Conservation (phyloP, 2,329 filamentous ascomycete species). For the Rutstroemia sp. region DNA sequence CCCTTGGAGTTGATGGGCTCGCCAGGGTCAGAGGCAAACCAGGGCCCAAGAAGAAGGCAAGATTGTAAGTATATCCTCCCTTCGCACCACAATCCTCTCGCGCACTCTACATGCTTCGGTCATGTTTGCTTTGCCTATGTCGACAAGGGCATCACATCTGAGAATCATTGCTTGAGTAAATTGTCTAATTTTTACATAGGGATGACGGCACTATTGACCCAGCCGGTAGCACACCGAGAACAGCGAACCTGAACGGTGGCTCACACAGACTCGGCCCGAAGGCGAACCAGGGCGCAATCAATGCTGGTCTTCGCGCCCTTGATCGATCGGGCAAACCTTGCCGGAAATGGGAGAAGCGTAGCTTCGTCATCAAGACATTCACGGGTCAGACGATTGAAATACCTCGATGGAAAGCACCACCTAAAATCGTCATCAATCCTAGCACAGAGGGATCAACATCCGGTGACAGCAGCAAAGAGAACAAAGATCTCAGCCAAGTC, state of each 20-base stretch:
- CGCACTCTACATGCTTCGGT: neutral
- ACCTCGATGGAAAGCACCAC: constrained; percentile 71
- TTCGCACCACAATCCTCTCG: neutral
- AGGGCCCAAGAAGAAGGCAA: constrained; percentile 92
- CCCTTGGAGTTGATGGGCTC: constrained; percentile 46
- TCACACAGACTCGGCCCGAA: constrained; percentile 86
- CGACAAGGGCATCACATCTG: neutral
- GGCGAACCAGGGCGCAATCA: constrained; percentile 95
- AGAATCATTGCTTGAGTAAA: constrained; percentile 5
- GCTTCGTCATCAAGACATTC: constrained; percentile 83
- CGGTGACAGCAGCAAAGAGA: constrained; percentile 53
- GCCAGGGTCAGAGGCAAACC: constrained; percentile 79
- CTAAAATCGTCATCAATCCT: constrained; percentile 42
- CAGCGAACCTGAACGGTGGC: constrained; percentile 31
- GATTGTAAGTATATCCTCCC: constrained; percentile 60
- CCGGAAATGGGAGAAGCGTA: constrained; percentile 80
- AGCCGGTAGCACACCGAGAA: constrained; percentile 37
- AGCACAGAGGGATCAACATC: constrained; percentile 38
- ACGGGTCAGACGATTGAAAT: constrained; percentile 81
- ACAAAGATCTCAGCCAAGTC: constrained; percentile 51
- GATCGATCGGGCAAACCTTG: constrained; percentile 89
- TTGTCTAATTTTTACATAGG: constrained; percentile 35
- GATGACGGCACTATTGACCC: constrained; percentile 58
- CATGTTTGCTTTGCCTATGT: neutral
- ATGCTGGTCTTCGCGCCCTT: constrained; percentile 87